Conservation (phyloP, 768 basidiomycete genomes). For the Boletus tylopilopsis region DNA sequence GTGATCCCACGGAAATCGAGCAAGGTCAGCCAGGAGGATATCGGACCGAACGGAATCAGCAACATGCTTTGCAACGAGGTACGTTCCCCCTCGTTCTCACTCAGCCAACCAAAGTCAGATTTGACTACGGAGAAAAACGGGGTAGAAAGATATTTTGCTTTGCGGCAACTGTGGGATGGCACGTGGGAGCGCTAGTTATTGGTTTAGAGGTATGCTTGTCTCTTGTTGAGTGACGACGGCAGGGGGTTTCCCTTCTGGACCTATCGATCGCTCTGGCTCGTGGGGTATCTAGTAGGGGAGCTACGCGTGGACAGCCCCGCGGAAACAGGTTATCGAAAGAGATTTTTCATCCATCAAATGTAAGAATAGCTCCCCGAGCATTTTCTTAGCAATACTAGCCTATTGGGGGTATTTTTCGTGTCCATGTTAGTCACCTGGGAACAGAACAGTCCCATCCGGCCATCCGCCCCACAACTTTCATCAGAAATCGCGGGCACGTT, state of each 20-base stretch:
- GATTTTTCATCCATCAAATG: neutral
- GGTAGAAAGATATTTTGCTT: slow-evolving; percentile 70
- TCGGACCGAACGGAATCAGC: slow-evolving; percentile 34
- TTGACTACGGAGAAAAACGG: slow-evolving; percentile 54
- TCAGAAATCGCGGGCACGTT: neutral
- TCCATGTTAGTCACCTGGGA: slow-evolving; percentile 20
- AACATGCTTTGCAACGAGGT: slow-evolving; percentile 23
- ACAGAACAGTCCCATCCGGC: no score
- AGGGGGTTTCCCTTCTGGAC: slow-evolving; percentile 29
- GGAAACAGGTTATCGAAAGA: slow-evolving; percentile 16
- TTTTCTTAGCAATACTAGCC: slow-evolving; percentile 1
- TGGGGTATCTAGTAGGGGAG: slow-evolving; percentile 45
- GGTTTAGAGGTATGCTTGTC: slow-evolving; percentile 60
- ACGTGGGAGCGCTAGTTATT: slow-evolving; percentile 84
- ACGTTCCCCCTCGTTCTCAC: slow-evolving; percentile 40
- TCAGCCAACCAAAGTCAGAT: slow-evolving; percentile 68
- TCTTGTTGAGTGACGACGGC: slow-evolving; percentile 13
- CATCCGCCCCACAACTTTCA: no score
- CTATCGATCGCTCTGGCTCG: slow-evolving; percentile 11
- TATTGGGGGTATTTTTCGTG: neutral
- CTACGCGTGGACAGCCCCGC: slow-evolving; percentile 22
- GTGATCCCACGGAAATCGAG: slow-evolving; percentile 57
- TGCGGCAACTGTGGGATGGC: slow-evolving; percentile 82
- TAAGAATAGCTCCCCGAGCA: slow-evolving; percentile 6
- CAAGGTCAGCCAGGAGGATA: slow-evolving; percentile 62